A percentile compares a stretch with the other conserved stretches of the same genome.
Evolutionary conservation across 73 alveolate genomes (phyloP).

Genomic region (Stentor coeruleus): DNA sequence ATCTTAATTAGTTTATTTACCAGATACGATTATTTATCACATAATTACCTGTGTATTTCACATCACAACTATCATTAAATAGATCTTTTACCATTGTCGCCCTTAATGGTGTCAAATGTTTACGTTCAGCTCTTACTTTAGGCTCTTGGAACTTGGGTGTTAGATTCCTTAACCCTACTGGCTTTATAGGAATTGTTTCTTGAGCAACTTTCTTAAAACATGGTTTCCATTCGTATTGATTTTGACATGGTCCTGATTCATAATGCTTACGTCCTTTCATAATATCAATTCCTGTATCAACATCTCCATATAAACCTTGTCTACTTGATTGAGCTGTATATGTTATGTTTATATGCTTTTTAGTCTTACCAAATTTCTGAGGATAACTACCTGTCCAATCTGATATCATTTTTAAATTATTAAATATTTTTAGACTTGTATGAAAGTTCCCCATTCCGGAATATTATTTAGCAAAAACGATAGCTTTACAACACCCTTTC

Average conservation of each 20-base stretch:
- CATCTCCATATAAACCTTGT: neutral
- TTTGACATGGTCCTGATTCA: neutral
- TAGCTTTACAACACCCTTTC: neutral
- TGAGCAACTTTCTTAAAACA: neutral
- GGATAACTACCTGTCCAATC: neutral
- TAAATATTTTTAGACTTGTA: no score
- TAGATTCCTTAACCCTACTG: neutral
- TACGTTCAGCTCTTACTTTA: neutral
- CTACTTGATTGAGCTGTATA: neutral
- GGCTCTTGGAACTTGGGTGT: neutral
- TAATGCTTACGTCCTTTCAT: neutral
- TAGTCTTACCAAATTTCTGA: neutral
- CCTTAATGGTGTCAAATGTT: neutral
- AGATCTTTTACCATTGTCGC: neutral
- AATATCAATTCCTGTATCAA: neutral
- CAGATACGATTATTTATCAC: neutral
- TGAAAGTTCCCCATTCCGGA: neutral
- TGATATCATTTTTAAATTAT: no score
- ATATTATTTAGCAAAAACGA: neutral
- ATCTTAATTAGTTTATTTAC: constrained; percentile 1
- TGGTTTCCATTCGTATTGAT: neutral
- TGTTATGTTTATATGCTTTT: neutral
- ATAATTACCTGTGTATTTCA: neutral
- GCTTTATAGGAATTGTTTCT: neutral
- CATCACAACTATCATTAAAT: neutral